Evolutionary conservation across 1,284 basidiomycete species (phyloP).

Genomic region (Cutaneotrichosporon sp.): DNA sequence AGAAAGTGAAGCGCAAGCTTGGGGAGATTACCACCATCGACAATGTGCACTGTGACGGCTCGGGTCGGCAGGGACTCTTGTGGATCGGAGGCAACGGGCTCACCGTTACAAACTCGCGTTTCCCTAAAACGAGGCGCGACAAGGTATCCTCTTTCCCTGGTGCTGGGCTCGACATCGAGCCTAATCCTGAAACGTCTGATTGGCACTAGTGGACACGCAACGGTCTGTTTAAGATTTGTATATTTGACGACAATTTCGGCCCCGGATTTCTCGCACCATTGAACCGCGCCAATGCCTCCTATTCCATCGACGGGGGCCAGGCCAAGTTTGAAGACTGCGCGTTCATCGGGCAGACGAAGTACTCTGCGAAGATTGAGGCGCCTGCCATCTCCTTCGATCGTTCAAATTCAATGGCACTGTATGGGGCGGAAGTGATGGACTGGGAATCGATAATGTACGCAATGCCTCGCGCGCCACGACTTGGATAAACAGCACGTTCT

Average conservation of each 20-base stretch:
- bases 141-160: background rate
- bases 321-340: background rate
- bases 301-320: background rate
- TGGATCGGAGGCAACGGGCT: constrained; percentile 1
- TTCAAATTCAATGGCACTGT: background rate
- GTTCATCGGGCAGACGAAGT: background rate
- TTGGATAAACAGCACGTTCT: background rate
- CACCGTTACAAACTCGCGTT: background rate
- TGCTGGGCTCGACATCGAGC: background rate
- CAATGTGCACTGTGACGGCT: background rate
- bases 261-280: background rate
- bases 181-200: background rate
- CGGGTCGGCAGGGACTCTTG: background rate
- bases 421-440: background rate
- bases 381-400: background rate
- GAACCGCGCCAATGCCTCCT: background rate
- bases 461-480: background rate
- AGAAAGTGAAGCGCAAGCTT: background rate
- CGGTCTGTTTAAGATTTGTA: background rate
- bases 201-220: background rate
- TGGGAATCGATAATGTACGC: background rate
- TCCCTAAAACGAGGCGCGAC: background rate
- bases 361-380: too few relatives aligned
- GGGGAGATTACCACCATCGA: background rate
- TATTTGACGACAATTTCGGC: background rate